Evolutionary conservation across 2,329 filamentous ascomycete species (phyloP).

Genomic region (Colletotrichum sojae): DNA sequence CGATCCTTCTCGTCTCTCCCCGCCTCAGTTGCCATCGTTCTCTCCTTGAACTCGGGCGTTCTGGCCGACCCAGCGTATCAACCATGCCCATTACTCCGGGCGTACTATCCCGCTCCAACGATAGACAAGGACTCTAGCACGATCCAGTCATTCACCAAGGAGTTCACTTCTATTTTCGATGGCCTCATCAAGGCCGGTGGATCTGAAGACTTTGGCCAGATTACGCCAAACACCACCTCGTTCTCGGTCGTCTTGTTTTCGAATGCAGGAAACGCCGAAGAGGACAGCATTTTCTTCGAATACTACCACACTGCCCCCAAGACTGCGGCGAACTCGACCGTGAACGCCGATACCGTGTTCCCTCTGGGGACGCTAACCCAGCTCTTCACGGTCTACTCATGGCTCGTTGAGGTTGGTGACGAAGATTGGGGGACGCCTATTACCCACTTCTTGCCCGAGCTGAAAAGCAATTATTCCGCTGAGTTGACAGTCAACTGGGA

Average conservation of each 20-base stretch:
- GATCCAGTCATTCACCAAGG: constrained; percentile 32
- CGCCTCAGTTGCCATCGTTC: no score
- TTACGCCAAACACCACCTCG: constrained; percentile 46
- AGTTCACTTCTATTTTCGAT: constrained; percentile 43
- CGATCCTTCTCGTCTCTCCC: no score
- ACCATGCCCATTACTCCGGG: constrained; percentile 42
- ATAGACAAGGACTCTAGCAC: constrained; percentile 33
- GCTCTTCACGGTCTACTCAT: constrained; percentile 51
- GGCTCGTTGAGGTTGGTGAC: constrained; percentile 48
- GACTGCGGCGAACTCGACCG: constrained; percentile 7
- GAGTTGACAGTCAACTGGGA: constrained; percentile 41
- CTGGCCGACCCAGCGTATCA: constrained; percentile 30
- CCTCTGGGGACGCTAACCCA: constrained; percentile 49
- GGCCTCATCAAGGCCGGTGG: constrained; percentile 41
- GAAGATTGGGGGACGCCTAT: constrained; percentile 47
- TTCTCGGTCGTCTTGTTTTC: constrained; percentile 47
- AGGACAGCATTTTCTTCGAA: constrained; percentile 42
- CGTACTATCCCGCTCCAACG: constrained; percentile 41
- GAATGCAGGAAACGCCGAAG: constrained; percentile 13
- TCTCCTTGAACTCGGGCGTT: no score
- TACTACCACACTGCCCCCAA: constrained; percentile 45
- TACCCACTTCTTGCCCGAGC: constrained; percentile 48
- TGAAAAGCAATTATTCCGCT: constrained; percentile 15
- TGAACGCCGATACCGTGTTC: constrained; percentile 46
- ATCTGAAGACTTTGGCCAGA: constrained; percentile 44